Evolutionary conservation across 208 protist genomes (phyloP).

Genomic region (Wallacemonas sp.): DNA sequence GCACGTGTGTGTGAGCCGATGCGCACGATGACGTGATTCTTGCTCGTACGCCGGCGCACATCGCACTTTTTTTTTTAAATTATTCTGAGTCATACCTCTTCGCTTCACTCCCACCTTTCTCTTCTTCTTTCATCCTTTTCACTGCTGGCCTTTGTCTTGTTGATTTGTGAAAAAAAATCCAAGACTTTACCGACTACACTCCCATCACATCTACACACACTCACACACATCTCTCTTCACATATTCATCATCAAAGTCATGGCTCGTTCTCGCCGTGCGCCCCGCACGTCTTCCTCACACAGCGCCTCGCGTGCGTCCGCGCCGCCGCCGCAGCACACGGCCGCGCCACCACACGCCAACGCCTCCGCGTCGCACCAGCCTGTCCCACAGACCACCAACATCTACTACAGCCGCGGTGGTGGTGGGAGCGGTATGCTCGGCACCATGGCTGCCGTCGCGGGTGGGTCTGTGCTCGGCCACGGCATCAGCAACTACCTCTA

Average conservation of each 20-base stretch:
- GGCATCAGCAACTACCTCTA: conserved; percentile 90
- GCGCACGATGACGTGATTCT: no score
- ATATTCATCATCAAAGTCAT: conserved; percentile 39
- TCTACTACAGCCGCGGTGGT: conserved; percentile 70
- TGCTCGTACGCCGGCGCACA: no score
- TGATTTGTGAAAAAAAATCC: no score
- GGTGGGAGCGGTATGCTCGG: conserved; percentile 71
- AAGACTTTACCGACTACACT: no score
- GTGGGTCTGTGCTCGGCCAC: conserved; percentile 81
- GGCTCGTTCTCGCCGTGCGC: conserved; percentile 59
- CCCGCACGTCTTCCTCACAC: conserved; percentile 12
- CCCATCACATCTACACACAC: no score
- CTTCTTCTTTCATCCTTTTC: conserved; percentile 13
- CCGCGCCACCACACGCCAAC: conserved; percentile 16
- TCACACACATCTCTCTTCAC: not conserved
- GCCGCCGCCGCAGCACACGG: conserved; percentile 18
- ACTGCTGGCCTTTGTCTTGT: no score
- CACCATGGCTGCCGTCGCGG: conserved; percentile 82
- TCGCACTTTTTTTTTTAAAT: not conserved
- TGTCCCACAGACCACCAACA: conserved; percentile 58
- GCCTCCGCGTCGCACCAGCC: conserved; percentile 22
- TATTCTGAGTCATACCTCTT: no score
- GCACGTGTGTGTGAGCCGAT: no score
- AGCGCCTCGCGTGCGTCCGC: conserved; percentile 6
- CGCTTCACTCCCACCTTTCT: no score